Evolutionary conservation across 2,329 filamentous ascomycete species (phyloP), one percentile per base, ranked within the genome.

Genomic region (Fusarium sp.): DNA sequence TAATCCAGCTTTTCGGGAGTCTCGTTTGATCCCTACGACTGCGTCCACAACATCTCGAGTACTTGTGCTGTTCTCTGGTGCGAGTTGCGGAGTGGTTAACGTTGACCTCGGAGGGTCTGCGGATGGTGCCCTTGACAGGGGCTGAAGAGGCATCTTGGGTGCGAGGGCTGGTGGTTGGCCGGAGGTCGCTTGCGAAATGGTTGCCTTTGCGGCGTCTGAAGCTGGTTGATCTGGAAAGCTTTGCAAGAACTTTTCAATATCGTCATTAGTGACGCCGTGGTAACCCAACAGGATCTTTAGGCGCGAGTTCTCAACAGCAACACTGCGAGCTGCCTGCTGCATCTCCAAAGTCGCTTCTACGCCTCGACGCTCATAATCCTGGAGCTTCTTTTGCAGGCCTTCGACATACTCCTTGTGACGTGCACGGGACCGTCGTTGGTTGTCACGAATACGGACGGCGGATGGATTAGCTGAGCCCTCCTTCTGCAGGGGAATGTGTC

Each of bases 351-450:
- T 84, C 6, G 86, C 86, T 56, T 82, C 79, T 17, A 84, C 80
- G 22, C 83, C 85, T 7, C 76, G 79, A n/a, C 75, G 76, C 76
- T 87, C 84, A 72, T 83, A 84, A 28, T 83, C 82, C 20, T 79
- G 79, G 34, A 88, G 65, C 43, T 81, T 80, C 22, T 72, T 77
- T 72, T 86, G 83, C 62, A 89, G 78, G 15, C 79, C 79, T 51
- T 83, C 80, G 58, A 87, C 76, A 60, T 84, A 83, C 64, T 86
- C 85, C 62, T 83, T 83, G 33, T 81, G 83, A 38, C 86, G 84
- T 28, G 83, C 84, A 36, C 86, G 81, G 17, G 83, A 86, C 36
- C 83, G 83, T 46, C 85, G 84, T 77, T 88, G 86, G 74, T 86
- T 87, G 66, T 86, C 82, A 67, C 85, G 81, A 68, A 83, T 82